A percentile compares a stretch with the other conserved stretches of the same genome.
Conservation (phyloP, 768 basidiomycete genomes). For the Infundibulicybe gibba region DNA sequence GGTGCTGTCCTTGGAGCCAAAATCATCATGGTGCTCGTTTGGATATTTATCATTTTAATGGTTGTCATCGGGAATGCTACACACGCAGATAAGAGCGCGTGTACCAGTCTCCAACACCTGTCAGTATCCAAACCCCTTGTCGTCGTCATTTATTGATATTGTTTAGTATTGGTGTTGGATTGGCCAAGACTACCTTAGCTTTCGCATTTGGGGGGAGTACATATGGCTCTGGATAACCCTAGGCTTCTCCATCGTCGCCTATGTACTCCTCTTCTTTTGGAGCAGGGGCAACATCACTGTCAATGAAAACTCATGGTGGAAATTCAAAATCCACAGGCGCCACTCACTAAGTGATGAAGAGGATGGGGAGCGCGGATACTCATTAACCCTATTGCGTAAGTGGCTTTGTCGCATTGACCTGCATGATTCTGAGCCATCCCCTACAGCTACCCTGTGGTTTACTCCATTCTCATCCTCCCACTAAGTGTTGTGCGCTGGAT, state of each 20-base stretch:
- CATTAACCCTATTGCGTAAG: slow-evolving; percentile 27
- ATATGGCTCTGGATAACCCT: slow-evolving; percentile 43
- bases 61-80: slow-evolving; percentile 22
- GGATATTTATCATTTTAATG: slow-evolving; percentile 31
- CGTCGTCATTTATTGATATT: not conserved
- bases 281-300: slow-evolving; percentile 27
- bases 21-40: slow-evolving; percentile 22
- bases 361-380: slow-evolving; percentile 12
- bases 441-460: slow-evolving; percentile 32
- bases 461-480: slow-evolving; percentile 33
- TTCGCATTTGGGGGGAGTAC: slow-evolving; percentile 38
- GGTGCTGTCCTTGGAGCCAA: slow-evolving; percentile 18
- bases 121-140: slow-evolving; percentile 11
- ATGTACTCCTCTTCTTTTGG: slow-evolving; percentile 33
- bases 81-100: slow-evolving; percentile 11
- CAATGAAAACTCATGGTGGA: slow-evolving; percentile 29
- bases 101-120: slow-evolving; percentile 31
- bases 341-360: slow-evolving; percentile 8
- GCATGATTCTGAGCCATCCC: not conserved
- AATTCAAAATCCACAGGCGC: slow-evolving; percentile 16
- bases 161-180: slow-evolving; percentile 43
- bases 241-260: slow-evolving; percentile 24
- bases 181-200: slow-evolving; percentile 17
- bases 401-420: not conserved
- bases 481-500: slow-evolving; percentile 37